Percentiles rank a stretch among this genome's conserved stretches.
Conservation (phyloP, 2,329 filamentous ascomycete genomes). For the Neonectria coccinea region DNA sequence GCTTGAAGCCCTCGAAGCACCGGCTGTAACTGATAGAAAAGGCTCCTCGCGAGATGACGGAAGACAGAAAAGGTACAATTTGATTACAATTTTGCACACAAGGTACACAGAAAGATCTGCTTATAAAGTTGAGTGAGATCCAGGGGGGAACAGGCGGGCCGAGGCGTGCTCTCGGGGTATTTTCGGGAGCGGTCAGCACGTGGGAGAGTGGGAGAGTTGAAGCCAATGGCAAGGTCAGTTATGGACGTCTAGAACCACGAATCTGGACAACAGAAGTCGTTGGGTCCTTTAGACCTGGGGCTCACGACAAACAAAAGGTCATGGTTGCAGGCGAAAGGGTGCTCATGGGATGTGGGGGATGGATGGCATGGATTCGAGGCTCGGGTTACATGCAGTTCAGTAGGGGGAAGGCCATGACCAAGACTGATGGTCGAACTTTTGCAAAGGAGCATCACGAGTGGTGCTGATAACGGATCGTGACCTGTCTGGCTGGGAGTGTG, state of each 20-base stretch:
- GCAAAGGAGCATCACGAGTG: neutral
- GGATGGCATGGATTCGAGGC: conserved; percentile 24
- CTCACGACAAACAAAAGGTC: conserved; percentile 23
- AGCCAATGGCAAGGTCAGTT: conserved; percentile 23
- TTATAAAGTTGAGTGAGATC: conserved; percentile 18
- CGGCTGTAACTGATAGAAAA: neutral
- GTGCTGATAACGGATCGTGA: neutral
- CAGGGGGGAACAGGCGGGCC: conserved; percentile 31
- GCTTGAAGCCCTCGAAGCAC: conserved; percentile 29
- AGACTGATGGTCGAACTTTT: conserved; percentile 13
- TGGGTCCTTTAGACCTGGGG: conserved; percentile 14
- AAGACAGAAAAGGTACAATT: neutral
- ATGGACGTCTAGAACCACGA: conserved; percentile 11
- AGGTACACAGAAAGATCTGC: conserved; percentile 2
- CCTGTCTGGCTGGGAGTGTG: neutral
- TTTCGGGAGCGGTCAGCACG: neutral
- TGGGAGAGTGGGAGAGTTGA: neutral
- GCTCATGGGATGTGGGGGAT: conserved; percentile 19
- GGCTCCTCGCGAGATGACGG: neutral
- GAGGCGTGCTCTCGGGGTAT: conserved; percentile 31
- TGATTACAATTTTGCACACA: neutral
- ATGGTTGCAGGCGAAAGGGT: conserved; percentile 7
- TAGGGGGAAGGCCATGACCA: conserved; percentile 15
- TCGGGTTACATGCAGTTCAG: conserved; percentile 26
- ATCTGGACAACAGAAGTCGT: conserved; percentile 12